These are phyloP conservation scores for Haplosporangium sp. DNA, from an alignment of 371 early-diverging fungal species.

Conservation along the genomic window DNA sequence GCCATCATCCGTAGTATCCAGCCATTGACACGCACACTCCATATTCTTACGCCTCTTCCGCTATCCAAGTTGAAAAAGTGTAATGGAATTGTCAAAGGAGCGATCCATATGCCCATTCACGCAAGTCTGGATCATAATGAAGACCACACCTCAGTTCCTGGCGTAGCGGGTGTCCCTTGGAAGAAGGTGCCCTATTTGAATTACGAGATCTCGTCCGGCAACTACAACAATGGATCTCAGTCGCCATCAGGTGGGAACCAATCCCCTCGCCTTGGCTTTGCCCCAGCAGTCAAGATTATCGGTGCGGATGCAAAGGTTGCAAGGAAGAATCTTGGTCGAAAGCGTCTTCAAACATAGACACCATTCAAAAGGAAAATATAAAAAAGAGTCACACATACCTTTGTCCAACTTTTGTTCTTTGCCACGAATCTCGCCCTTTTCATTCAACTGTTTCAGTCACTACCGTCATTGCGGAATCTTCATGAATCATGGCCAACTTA, in stretches of 20 bases:
- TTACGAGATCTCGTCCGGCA: slow-evolving; percentile 46
- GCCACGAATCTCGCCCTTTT: too few relatives aligned
- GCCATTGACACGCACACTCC: slow-evolving; percentile 63
- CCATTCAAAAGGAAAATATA: not conserved
- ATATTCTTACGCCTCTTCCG: slow-evolving; percentile 75
- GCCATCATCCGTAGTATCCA: slow-evolving; percentile 82
- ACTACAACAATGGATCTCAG: slow-evolving; percentile 13
- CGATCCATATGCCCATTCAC: slow-evolving; percentile 62
- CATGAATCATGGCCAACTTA: slow-evolving; percentile 10
- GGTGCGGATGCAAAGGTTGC: slow-evolving; percentile 47
- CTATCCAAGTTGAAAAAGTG: slow-evolving; percentile 60
- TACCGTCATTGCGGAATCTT: not conserved
- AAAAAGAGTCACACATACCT: not conserved
- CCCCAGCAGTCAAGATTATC: slow-evolving; percentile 34
- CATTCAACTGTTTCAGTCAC: not conserved
- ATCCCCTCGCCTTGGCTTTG: slow-evolving; percentile 28
- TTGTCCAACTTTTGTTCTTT: not conserved
- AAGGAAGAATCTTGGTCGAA: slow-evolving; percentile 47
- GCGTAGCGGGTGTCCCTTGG: slow-evolving; percentile 64
- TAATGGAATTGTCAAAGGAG: slow-evolving; percentile 71
- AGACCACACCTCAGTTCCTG: slow-evolving; percentile 33
- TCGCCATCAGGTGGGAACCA: slow-evolving; percentile 12
- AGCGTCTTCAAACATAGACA: slow-evolving; percentile 20
- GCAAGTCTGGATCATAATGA: slow-evolving; percentile 58
- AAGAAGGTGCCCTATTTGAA: slow-evolving; percentile 62